Evolutionary conservation across 2,329 filamentous ascomycete genomes (phyloP).

Genomic region (Graphilbum fragrans): DNA sequence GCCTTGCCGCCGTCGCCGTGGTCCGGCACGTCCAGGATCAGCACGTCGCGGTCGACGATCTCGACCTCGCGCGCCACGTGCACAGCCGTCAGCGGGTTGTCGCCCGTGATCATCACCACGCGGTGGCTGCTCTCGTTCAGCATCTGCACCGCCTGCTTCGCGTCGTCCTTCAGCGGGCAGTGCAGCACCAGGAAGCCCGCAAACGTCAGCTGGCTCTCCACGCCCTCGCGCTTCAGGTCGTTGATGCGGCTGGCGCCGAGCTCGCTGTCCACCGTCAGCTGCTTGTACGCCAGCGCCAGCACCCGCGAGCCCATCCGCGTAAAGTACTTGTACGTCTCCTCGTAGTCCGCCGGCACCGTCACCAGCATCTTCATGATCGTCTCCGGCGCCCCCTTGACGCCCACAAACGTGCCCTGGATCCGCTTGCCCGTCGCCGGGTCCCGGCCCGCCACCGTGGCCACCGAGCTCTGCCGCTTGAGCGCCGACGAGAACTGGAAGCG

Average conservation of each 20-base stretch:
- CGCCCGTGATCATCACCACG: conserved; percentile 97
- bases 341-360: conserved; percentile 72
- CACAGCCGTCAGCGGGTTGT: conserved; percentile 92
- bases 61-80: conserved; percentile 93
- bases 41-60: conserved; percentile 88
- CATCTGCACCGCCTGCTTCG: conserved; percentile 88
- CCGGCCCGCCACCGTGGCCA: conserved; percentile 67
- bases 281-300: conserved; percentile 87
- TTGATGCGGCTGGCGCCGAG: conserved; percentile 79
- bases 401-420: conserved; percentile 77
- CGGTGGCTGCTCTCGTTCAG: conserved; percentile 97
- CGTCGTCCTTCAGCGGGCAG: conserved; percentile 92
- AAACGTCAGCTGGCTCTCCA: conserved; percentile 75
- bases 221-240: conserved; percentile 83
- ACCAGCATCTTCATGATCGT: conserved; percentile 92
- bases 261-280: conserved; percentile 69
- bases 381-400: conserved; percentile 93
- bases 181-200: conserved; percentile 93
- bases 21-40: conserved; percentile 92
- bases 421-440: conserved; percentile 64
- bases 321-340: conserved; percentile 98
- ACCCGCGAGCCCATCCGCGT: conserved; percentile 92
- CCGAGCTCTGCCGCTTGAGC: conserved; percentile 88
- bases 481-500: conserved; percentile 97
- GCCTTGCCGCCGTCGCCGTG: conserved; percentile 68